Evolutionary conservation across 108 stramenopile genomes (phyloP).

Genomic region (Cylindrotheca fusiformis): DNA sequence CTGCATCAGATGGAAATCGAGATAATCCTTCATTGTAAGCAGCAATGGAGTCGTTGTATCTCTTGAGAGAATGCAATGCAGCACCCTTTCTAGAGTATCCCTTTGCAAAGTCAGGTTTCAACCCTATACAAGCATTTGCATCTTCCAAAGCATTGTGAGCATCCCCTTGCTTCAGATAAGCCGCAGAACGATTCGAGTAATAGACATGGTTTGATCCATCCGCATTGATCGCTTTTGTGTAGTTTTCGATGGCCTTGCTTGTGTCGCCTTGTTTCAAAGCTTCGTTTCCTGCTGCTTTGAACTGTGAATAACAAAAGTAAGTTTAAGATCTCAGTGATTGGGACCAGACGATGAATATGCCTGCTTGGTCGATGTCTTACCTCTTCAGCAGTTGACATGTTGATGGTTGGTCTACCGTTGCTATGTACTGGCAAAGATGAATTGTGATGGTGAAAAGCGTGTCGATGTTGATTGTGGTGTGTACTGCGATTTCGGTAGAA

Average conservation of each 20-base stretch:
- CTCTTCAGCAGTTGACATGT: constrained; percentile 33
- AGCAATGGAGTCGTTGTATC: constrained; percentile 94
- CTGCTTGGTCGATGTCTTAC: constrained; percentile 8
- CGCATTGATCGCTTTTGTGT: constrained; percentile 94
- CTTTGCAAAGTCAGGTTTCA: constrained; percentile 88
- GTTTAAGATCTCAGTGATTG: neutral
- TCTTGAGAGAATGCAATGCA: constrained; percentile 92
- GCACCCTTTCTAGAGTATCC: constrained; percentile 93
- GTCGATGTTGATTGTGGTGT: neutral
- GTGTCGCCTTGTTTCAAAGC: constrained; percentile 88
- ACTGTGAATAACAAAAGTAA: constrained; percentile 20
- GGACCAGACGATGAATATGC: neutral
- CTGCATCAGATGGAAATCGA: constrained; percentile 86
- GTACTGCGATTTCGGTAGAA: neutral
- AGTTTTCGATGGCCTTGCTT: constrained; percentile 92
- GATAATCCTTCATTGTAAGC: constrained; percentile 92
- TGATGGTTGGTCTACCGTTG: neutral
- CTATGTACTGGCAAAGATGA: neutral
- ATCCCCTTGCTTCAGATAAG: constrained; percentile 90
- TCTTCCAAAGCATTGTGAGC: constrained; percentile 94
- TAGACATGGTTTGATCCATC: constrained; percentile 95
- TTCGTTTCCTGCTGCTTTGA: constrained; percentile 87
- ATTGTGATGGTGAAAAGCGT: too few relatives aligned
- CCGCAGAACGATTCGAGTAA: constrained; percentile 96
- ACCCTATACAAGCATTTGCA: constrained; percentile 88